Evolutionary conservation across 169 alveolate genomes (phyloP), one percentile per base, ranked within the genome.

Genomic region (Eimeria zaria): DNA sequence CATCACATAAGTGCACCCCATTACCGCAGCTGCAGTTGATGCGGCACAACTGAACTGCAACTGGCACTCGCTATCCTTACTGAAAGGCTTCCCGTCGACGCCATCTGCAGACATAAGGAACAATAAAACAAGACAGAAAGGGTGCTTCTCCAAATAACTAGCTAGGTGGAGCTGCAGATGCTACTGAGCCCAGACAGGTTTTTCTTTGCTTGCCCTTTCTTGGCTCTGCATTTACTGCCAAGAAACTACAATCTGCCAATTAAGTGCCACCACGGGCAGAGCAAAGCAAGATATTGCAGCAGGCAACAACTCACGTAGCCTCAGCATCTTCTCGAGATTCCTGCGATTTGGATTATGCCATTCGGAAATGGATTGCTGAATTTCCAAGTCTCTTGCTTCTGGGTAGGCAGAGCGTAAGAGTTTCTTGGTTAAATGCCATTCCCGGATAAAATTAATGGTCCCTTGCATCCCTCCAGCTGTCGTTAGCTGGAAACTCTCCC

Each of bases 1-100:
- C 91, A 83, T 24, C 55, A 30, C 91, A 51, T 20, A 30, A 30
- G 4, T 30, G 33, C 91, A 83, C 36, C 36, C 36, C n/a, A 12
- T 44, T 33, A 55, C 20, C 51, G 76, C 58, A 33, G 1, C 91
- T 33, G 22, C 67, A 36, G 33, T 11, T 55, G 64, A 39, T 27
- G 44, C 27, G 64, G 44, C 67, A 46, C 27, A 27, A n/a, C 46
- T 83, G 51, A 53, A 58, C 41, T 55, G 41, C 33, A 8, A 14
- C 76, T 60, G 48, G 58, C n/a, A 16, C 16, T 48, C 18, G 53
- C 39, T 22, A 22, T 48, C 55, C 93, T 58, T 87, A 87, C 93
- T 87, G 81, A 87, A 87, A 7, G 78, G 93, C 81, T 41, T 87
- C 11, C 93, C 93, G 41, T 87, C 81, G 80, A 87, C 93, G 64